Conservation (phyloP, 2,329 filamentous ascomycete species). For the Davidsoniella neocaledoniae region DNA sequence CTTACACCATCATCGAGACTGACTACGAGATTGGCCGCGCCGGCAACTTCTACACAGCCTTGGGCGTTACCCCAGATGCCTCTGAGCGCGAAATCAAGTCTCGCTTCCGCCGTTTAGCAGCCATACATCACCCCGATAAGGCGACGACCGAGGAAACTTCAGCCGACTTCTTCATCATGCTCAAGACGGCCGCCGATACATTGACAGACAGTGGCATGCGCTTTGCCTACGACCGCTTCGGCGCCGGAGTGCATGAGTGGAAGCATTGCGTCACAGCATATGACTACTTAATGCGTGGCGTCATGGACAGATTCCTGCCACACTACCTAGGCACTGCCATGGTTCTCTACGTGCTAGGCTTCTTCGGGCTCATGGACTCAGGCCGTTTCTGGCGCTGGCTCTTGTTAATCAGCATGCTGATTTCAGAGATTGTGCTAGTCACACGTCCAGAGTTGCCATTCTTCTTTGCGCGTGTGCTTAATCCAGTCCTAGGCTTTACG, state of each 20-base stretch:
- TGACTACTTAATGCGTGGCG: constrained; percentile 55
- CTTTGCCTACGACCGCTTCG: constrained; percentile 84
- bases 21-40: constrained; percentile 58
- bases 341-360: constrained; percentile 42
- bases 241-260: constrained; percentile 53
- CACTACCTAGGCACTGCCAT: constrained; percentile 44
- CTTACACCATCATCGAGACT: constrained; percentile 86
- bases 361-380: constrained; percentile 51
- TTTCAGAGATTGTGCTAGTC: constrained; percentile 40
- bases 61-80: constrained; percentile 52
- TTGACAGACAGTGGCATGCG: constrained; percentile 59
- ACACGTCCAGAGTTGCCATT: constrained; percentile 36
- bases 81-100: constrained; percentile 66
- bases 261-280: constrained; percentile 47
- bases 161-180: constrained; percentile 51
- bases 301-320: constrained; percentile 37
- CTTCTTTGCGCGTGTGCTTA: constrained; percentile 26
- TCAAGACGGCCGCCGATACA: constrained; percentile 71
- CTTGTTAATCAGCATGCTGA: constrained; percentile 32
- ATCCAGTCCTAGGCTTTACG: constrained; percentile 25
- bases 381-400: constrained; percentile 52
- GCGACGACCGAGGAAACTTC: constrained; percentile 19
- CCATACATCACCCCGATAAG: constrained; percentile 75
- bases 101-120: constrained; percentile 62
- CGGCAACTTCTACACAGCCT: constrained; percentile 63